phyloP scores from a whole-genome alignment of 306 rosid species.

The Inga oerstediana region DNA sequence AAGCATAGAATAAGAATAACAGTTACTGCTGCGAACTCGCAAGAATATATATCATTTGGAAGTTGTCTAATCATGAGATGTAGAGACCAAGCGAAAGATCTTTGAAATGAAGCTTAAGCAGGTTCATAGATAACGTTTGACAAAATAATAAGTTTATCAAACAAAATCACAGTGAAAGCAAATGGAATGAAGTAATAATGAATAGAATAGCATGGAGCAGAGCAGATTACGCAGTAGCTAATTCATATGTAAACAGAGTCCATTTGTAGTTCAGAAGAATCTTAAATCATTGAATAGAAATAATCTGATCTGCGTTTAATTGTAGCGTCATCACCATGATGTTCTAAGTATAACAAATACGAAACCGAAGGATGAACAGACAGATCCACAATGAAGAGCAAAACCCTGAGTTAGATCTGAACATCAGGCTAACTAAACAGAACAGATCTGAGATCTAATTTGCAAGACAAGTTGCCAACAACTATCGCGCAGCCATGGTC shows the following conservation, averaged over 20 bases:
- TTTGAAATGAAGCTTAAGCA: not conserved
- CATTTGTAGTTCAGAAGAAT: not conserved
- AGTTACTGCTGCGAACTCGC: not conserved
- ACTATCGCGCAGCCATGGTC: not conserved
- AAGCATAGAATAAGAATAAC: not conserved
- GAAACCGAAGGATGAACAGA: not conserved
- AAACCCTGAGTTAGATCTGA: slow-evolving; percentile 26
- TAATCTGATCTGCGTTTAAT: slow-evolving; percentile 5
- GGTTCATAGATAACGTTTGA: not conserved
- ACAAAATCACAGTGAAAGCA: not conserved
- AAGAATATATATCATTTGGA: not conserved
- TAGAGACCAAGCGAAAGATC: not conserved
- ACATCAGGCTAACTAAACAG: not conserved
- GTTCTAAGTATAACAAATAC: not conserved
- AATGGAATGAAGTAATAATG: not conserved
- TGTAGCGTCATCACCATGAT: not conserved
- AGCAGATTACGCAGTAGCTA: not conserved
- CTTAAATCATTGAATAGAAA: not conserved
- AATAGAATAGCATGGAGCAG: not conserved
- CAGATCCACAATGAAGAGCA: slow-evolving; percentile 28
- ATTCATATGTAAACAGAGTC: not conserved
- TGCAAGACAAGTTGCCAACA: not conserved
- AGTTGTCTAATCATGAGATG: not conserved
- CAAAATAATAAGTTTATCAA: not conserved
- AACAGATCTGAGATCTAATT: slow-evolving; percentile 32